Evolutionary conservation across 306 rosid genomes (phyloP), one percentile per base, ranked within the genome.

Genomic region (Prunus salicina): DNA sequence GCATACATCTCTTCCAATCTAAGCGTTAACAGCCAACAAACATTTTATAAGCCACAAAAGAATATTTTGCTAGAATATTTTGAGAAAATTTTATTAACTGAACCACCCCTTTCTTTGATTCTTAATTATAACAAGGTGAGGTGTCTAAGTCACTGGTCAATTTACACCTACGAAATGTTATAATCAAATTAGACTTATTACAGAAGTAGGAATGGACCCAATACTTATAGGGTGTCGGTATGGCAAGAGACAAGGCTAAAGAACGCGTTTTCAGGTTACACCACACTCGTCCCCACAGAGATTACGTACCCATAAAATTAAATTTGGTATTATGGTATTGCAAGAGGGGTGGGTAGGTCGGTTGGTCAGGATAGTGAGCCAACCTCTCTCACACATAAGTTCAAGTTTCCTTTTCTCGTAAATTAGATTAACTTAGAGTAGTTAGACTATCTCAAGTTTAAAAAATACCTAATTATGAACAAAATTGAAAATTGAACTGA

Each of bases 1-100:
- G 72, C 46, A 69, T 51, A 69, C 25, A 8, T 72, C 56, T 61
- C 43, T 60, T 71, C 73, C 77, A 27, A 51, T 69, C 66, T 12
- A 50, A 13, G 25, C 18, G 68, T 45, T 41, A 16, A 15, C 30
- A 8, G 15, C 49, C 55, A 13, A 51, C 53, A 27, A 30, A 25
- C 1, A 12, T 20, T 20, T 55, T 13, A 13, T 1, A 72, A 72
- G 68, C 64, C 43, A 60, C 4, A 27, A 8, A 45, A 0, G 18
- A 45, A 58, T 25, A 45, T 60, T 18, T 16, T 56, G 12, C 12
- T 6, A 15, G 8, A 7, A 72, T 22, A 20, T 55, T 56, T 72
- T 56, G 50, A 7, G 32, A 19, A 55, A 18, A 19, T n/a, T 0
- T 5, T 5, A 56, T 3, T 47, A 52, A 52, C 19, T 52, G 20